Conservation (phyloP, 768 basidiomycete species). For the Boletus rex-veris region DNA sequence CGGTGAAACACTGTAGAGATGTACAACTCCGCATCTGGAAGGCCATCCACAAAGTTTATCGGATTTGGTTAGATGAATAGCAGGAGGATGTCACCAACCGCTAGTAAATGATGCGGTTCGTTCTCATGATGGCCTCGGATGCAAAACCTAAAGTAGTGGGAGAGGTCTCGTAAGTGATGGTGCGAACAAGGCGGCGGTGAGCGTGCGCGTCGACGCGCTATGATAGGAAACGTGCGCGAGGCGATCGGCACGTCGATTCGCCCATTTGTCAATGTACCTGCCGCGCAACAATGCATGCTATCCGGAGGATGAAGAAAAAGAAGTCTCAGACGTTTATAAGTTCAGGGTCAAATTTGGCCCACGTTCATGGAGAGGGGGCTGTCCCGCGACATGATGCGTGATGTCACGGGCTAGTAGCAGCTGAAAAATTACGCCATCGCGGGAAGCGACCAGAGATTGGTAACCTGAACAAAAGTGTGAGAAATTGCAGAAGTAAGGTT, state of each 20-base stretch:
- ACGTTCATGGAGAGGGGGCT: not conserved
- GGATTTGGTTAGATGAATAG: slow-evolving; percentile 23
- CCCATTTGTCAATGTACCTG: not conserved
- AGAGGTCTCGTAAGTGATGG: slow-evolving; percentile 18
- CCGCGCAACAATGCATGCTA: not conserved
- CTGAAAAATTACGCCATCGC: not conserved
- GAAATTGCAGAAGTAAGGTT: slow-evolving; percentile 2
- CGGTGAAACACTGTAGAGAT: not conserved
- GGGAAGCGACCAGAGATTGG: slow-evolving; percentile 9
- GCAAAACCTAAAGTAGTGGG: slow-evolving; percentile 17
- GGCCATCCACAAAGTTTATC: not conserved
- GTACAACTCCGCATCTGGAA: slow-evolving; percentile 1
- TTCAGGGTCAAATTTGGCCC: not conserved
- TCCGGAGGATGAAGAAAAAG: not conserved
- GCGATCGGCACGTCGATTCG: not conserved
- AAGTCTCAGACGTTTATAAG: not conserved
- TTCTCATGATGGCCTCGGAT: slow-evolving; percentile 21
- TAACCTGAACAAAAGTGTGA: slow-evolving; percentile 20
- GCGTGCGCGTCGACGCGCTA: not conserved
- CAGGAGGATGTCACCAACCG: not conserved
- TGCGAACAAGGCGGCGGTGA: not conserved
- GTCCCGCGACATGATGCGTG: slow-evolving; percentile 2
- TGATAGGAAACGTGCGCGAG: not conserved
- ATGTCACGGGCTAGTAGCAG: not conserved
- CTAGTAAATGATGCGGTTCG: slow-evolving; percentile 1